Conservation (phyloP, 495 filamentous ascomycete genomes). For the Schizothecium vesticola region DNA sequence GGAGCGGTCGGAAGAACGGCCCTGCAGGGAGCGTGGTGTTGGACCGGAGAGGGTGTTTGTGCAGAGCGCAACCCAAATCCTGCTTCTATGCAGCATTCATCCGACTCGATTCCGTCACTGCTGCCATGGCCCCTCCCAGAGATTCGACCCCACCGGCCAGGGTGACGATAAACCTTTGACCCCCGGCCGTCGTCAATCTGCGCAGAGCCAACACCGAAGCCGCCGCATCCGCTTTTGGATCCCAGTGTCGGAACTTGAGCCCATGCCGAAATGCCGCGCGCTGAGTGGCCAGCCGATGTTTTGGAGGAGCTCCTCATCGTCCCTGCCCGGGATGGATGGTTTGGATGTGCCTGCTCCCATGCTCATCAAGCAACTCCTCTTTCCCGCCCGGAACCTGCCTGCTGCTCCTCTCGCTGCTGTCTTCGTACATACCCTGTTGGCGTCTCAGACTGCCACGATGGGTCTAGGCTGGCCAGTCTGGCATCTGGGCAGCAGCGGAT, state of each 20-base stretch:
- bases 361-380: conserved; percentile 4
- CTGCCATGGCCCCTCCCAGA: background rate
- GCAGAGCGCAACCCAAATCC: background rate
- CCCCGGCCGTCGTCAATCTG: background rate
- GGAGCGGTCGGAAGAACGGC: background rate
- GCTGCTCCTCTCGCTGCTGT: background rate
- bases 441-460: conserved; percentile 8
- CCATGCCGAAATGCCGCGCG: conserved; percentile 1
- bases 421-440: background rate
- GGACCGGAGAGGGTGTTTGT: background rate
- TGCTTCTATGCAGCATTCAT: background rate
- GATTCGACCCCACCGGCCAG: background rate
- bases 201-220: background rate
- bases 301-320: background rate
- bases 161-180: background rate
- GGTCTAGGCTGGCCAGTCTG: background rate
- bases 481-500: background rate
- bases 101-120: background rate
- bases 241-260: conserved; percentile 1
- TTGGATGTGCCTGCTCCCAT: conserved; percentile 1
- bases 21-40: background rate
- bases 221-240: background rate
- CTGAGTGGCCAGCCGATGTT: background rate
- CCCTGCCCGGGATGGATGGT: background rate
- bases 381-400: conserved; percentile 5